Evolutionary conservation across 257 asterid genomes (phyloP).

Genomic region (Solanum chilense): DNA sequence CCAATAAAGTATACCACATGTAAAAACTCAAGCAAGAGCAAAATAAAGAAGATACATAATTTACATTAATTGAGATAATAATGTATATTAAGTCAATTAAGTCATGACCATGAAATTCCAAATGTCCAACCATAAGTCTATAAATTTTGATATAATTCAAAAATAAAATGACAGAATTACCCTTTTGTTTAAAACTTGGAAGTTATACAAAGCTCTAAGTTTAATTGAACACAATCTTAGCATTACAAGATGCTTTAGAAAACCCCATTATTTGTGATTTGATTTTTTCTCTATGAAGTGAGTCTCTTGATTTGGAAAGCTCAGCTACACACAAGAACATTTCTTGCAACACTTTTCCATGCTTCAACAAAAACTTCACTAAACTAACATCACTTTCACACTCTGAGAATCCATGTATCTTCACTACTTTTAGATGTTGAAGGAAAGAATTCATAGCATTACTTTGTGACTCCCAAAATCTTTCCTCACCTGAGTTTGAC

Average conservation of each 20-base stretch:
- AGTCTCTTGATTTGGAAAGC: conserved; percentile 34
- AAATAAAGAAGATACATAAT: neutral
- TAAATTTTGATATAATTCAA: neutral
- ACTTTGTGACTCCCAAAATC: conserved; percentile 69
- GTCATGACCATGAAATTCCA: neutral
- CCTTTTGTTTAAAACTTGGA: neutral
- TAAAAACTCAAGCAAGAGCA: neutral
- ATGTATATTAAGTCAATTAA: neutral
- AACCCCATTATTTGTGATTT: conserved; percentile 67
- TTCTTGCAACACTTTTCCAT: conserved; percentile 49
- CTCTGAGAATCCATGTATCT: conserved; percentile 57
- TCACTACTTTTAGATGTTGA: conserved; percentile 44
- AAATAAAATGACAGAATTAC: neutral
- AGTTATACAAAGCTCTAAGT: neutral
- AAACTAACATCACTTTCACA: conserved; percentile 48
- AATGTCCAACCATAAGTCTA: neutral
- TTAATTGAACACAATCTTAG: conserved; percentile 46
- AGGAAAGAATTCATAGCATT: conserved; percentile 44
- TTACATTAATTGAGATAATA: neutral
- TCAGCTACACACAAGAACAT: conserved; percentile 28
- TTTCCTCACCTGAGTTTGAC: conserved; percentile 51
- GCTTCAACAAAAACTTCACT: conserved; percentile 58
- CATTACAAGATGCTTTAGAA: conserved; percentile 58
- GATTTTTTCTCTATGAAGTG: conserved; percentile 41
- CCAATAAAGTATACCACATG: neutral